Base-by-base conservation (phyloP, 768 basidiomycete species). In the Pholiota molesta region DNA sequence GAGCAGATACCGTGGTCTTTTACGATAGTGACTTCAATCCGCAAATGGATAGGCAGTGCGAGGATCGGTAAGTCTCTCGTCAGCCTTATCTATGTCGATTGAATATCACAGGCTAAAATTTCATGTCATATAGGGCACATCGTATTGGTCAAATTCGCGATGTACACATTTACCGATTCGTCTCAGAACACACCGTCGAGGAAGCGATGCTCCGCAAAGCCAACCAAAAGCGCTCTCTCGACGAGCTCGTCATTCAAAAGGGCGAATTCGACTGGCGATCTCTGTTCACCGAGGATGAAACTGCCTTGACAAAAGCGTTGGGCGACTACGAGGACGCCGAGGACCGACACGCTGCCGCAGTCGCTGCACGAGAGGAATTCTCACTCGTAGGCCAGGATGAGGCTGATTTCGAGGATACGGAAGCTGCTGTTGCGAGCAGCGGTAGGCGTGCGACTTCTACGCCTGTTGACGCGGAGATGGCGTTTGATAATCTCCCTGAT, bases 1-100 rank as follows among this genome's bases (percentile, higher is more conserved):
- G 92, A 17, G 95, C 95, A 19, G 95, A 97, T 70, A 98, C 97
- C 0, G 97, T 99, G 68, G 86, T 99, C 58, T 96, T 99, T 74
- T 99, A 97, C 70, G 97, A 98, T 71, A 94, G 93, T 62, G 95
- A 97, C 73, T 97, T 97, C 80, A 95, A 94, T 68, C 96, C 96
- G 0, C 96, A 97, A 73, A 97, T 97, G 92, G 97, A 99, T 73
- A 81, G 91, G 49, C 97, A 99, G 72, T 98, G 97, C 68, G 94
- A 96, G 75, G 97, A 98, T 75, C 83, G 91, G 89, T 89, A 71
- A 63, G 83, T 68, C n/a, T n/a, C 16, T 9, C 40, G 19, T 44
- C 35, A 47, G 2, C 21, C 61, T 26, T 44, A n/a, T 33, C 26
- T 2, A 47, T 21, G 14, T 42, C 49, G 13, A 16, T 37, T 37